A percentile compares a stretch with the other conserved stretches of the same genome.
Evolutionary conservation across 2,329 filamentous ascomycete genomes (phyloP).

Genomic region (Pseudogymnoascus sp.): DNA sequence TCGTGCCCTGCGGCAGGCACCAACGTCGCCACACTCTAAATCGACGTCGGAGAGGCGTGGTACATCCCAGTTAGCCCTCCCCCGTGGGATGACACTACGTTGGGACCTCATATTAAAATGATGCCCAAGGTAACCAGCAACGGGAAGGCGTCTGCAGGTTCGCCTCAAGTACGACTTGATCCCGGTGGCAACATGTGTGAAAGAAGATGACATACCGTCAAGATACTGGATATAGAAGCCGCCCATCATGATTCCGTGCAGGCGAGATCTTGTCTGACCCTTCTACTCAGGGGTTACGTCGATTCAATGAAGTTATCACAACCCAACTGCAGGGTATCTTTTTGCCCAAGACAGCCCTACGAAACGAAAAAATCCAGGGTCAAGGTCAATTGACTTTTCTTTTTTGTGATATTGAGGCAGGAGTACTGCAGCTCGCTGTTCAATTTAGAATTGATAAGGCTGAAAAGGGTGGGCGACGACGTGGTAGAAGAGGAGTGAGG

Average conservation of each 20-base stretch:
- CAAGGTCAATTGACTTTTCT: slow-evolving; percentile 8
- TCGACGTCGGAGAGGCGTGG: slow-evolving; percentile 4
- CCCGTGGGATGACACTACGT: slow-evolving; percentile 6
- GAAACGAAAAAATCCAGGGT: slow-evolving; percentile 32
- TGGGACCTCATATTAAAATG: slow-evolving; percentile 4
- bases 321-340: slow-evolving; percentile 19
- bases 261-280: slow-evolving; percentile 7
- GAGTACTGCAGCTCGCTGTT: slow-evolving; percentile 9
- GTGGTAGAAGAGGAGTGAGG: slow-evolving; percentile 29
- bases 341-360: slow-evolving; percentile 25
- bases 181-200: slow-evolving; percentile 1
- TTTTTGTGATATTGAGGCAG: slow-evolving; percentile 4
- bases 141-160: slow-evolving; percentile 7
- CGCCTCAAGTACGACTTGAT: slow-evolving; percentile 2
- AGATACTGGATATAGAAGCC: slow-evolving; percentile 47
- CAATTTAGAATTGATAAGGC: slow-evolving; percentile 24
- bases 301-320: slow-evolving; percentile 5
- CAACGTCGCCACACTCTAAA: slow-evolving; percentile 12
- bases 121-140: slow-evolving; percentile 10
- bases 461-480: slow-evolving; percentile 28
- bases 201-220: slow-evolving; percentile 54
- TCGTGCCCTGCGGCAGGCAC: slow-evolving; percentile 10
- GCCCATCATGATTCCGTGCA: slow-evolving; percentile 40
- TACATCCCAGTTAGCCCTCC: slow-evolving; percentile 5
- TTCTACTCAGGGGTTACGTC: slow-evolving; percentile 1